A percentile compares a stretch with the other conserved stretches of the same genome.
phyloP scores from a whole-genome alignment of 352 stramenopile genomes.

The Phytophthora pseudosyringae region DNA sequence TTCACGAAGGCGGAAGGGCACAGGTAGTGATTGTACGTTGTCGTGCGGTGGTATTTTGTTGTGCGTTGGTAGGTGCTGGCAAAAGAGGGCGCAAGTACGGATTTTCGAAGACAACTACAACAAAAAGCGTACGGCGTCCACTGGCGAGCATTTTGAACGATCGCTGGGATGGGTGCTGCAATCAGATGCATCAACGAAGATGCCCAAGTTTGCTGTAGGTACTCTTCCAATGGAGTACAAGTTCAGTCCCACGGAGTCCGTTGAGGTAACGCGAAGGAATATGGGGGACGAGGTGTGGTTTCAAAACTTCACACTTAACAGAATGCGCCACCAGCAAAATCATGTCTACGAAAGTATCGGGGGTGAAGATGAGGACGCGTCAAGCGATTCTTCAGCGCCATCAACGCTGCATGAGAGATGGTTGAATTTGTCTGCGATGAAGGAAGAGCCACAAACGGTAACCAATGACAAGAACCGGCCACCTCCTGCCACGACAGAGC shows the following conservation, averaged over 20 bases:
- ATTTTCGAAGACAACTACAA: constrained; percentile 50
- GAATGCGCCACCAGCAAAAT: constrained; percentile 38
- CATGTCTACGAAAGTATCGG: constrained; percentile 35
- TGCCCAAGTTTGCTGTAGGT: constrained; percentile 56
- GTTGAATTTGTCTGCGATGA: constrained; percentile 8
- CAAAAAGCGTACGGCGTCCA: constrained; percentile 37
- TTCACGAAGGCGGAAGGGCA: neutral
- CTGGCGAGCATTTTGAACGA: constrained; percentile 46
- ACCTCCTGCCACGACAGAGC: constrained; percentile 6
- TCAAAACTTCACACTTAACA: constrained; percentile 51
- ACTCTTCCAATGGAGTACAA: constrained; percentile 52
- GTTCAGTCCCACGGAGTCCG: constrained; percentile 27
- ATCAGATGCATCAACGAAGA: constrained; percentile 51
- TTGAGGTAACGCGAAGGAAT: constrained; percentile 37
- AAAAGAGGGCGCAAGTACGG: constrained; percentile 45
- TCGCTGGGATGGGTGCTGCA: constrained; percentile 45
- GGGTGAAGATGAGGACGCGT: constrained; percentile 5
- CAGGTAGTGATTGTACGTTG: neutral
- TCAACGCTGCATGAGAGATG: neutral
- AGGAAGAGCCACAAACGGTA: neutral
- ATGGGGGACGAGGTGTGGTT: constrained; percentile 58
- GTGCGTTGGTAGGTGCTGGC: constrained; percentile 52
- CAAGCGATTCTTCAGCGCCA: constrained; percentile 10
- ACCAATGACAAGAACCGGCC: constrained; percentile 5
- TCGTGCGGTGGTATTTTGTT: neutral